Evolutionary conservation across 257 asterid species (phyloP), one percentile per base, ranked within the genome.

Genomic region (Coffea eugenioides): DNA sequence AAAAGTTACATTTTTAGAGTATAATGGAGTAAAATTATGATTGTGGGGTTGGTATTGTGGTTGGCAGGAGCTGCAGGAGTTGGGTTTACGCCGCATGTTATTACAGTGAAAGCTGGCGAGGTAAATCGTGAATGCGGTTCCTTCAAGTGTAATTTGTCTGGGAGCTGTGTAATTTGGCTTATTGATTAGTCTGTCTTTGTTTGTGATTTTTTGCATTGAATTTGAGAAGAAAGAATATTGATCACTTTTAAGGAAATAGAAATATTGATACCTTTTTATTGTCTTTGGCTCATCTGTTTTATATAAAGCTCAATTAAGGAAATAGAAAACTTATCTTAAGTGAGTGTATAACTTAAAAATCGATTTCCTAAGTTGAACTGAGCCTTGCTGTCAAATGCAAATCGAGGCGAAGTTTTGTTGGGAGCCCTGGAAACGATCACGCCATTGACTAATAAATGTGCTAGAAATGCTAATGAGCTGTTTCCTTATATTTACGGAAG

Each of bases 1-100:
- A 20, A 70, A 6, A 36, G 3, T 6, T 5, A 15, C 3, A 6
- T 39, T 51, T 23, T 13, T 73, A 15, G 4, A 31, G 52, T 78
- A 14, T 70, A 52, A 68, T 67, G 72, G 4, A 25, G 51, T 45
- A 66, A 39, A 36, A 41, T 78, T 51, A 25, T 51, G 25, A 34
- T 72, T 71, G 23, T 46, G 74, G n/a, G n/a, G 73, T 72, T 61
- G 27, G 43, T 73, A 45, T 54, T 68, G 69, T 56, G 77, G 27
- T 77, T 71, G 71, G 74, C 87, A 86, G 91, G 91, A 59, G 80
- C 84, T 14, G 75, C 87, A 10, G 91, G 91, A 79, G 73, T 86
- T 79, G 89, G 89, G 16, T 88, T 88, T 80, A 88, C 91, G 14
- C 90, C 90, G 2, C 91, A 88, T 71, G 88, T 88, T n/a, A 88